These are phyloP conservation scores for Escallonia herrerae DNA, from an alignment of 129 eudicot species.

Conservation along the genomic window DNA sequence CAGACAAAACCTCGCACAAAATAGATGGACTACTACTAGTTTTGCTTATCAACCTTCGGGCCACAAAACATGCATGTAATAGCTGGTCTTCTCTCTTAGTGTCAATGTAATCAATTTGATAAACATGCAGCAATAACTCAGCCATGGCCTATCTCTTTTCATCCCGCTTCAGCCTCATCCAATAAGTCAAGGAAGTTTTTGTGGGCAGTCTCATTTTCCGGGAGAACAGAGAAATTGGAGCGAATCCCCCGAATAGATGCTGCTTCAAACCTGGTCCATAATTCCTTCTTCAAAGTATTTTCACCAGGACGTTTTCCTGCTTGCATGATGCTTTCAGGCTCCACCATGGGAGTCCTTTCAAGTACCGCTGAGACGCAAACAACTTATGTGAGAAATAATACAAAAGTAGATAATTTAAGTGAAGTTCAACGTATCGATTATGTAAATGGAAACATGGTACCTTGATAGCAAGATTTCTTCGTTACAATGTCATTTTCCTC, in stretches of 20 bases:
- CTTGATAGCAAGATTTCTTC: slow-evolving; percentile 28
- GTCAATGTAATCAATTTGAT: no score
- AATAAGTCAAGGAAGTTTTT: slow-evolving; percentile 71
- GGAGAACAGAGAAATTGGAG: slow-evolving; percentile 15
- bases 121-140: no score
- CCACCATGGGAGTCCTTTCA: slow-evolving; percentile 69
- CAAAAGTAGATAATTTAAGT: not conserved
- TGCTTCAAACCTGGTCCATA: slow-evolving; percentile 90
- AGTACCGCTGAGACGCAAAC: slow-evolving; percentile 14
- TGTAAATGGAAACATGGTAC: slow-evolving; percentile 11
- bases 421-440: no score
- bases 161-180: slow-evolving; percentile 42
- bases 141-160: no score
- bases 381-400: slow-evolving; percentile 10
- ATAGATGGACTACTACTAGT: no score
- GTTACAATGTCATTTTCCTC: slow-evolving; percentile 13
- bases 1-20: no score
- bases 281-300: slow-evolving; percentile 88
- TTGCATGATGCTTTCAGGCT: slow-evolving; percentile 31
- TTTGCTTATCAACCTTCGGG: no score
- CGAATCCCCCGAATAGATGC: slow-evolving; percentile 36
- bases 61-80: no score
- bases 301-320: slow-evolving; percentile 81
- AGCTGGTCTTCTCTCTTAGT: no score
- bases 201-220: slow-evolving; percentile 5